phyloP scores from a whole-genome alignment of 257 asterid species.

The Nicotiana obtusifolia region DNA sequence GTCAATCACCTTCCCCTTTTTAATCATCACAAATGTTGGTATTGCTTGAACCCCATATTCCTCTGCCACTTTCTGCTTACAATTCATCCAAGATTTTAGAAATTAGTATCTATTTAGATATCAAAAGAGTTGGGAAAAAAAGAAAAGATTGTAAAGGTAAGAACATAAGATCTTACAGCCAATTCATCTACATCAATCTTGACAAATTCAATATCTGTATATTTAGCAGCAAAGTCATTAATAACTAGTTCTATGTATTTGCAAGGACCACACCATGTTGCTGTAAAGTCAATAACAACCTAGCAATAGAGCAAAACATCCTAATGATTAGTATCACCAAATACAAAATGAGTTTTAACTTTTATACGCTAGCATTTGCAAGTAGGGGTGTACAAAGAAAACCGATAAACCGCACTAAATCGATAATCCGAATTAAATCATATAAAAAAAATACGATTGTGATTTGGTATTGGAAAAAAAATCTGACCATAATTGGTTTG shows the following conservation, averaged over 20 bases:
- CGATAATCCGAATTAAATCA: no score
- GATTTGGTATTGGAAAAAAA: no score
- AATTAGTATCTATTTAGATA: background rate
- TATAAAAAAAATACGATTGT: no score
- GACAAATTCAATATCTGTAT: constrained; percentile 54
- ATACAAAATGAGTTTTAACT: background rate
- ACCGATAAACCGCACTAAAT: no score
- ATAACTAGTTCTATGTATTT: constrained; percentile 42
- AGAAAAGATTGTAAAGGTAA: background rate
- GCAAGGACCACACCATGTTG: constrained; percentile 78
- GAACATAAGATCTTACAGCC: constrained; percentile 28
- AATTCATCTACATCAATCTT: constrained; percentile 70
- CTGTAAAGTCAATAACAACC: constrained; percentile 68
- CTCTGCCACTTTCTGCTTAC: constrained; percentile 24
- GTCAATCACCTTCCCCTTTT: constrained; percentile 22
- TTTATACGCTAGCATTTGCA: background rate
- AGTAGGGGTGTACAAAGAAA: no score
- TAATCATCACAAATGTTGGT: constrained; percentile 33
- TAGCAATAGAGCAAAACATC: constrained; percentile 8
- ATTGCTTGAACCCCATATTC: constrained; percentile 23
- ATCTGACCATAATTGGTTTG: no score
- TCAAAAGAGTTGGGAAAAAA: background rate
- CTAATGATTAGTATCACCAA: background rate
- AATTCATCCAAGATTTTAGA: background rate
- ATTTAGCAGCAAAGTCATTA: constrained; percentile 47